phyloP scores from a whole-genome alignment of 2,329 filamentous ascomycete genomes.

The Fusarium decemcellulare region DNA sequence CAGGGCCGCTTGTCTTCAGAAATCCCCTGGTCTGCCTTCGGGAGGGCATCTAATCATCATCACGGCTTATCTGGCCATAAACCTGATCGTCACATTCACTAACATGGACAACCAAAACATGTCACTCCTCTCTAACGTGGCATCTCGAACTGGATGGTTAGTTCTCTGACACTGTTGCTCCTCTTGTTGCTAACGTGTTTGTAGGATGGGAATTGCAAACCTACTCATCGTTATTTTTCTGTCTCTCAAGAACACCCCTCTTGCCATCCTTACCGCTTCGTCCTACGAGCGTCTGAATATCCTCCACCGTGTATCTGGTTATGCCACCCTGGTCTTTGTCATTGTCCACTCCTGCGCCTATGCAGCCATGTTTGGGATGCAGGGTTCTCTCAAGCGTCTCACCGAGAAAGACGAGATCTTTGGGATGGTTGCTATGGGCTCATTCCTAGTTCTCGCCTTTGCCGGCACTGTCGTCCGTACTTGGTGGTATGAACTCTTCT shows the following conservation, averaged over 20 bases:
- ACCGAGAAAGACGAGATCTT: slow-evolving; percentile 57
- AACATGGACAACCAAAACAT: slow-evolving; percentile 52
- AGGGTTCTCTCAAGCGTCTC: slow-evolving; percentile 50
- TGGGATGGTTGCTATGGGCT: slow-evolving; percentile 63
- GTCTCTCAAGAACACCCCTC: slow-evolving; percentile 70
- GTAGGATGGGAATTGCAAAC: slow-evolving; percentile 61
- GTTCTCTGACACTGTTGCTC: slow-evolving; percentile 10
- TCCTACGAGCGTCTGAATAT: slow-evolving; percentile 73
- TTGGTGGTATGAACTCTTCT: slow-evolving; percentile 70
- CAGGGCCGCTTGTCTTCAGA: slow-evolving; percentile 47
- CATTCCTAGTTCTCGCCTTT: slow-evolving; percentile 60
- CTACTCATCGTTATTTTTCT: slow-evolving; percentile 67
- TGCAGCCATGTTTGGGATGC: slow-evolving; percentile 55
- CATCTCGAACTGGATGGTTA: slow-evolving; percentile 57
- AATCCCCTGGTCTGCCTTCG: slow-evolving; percentile 48
- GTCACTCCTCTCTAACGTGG: slow-evolving; percentile 51
- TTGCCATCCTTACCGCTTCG: slow-evolving; percentile 66
- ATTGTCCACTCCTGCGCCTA: slow-evolving; percentile 64
- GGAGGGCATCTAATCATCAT: slow-evolving; percentile 51
- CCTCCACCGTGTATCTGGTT: slow-evolving; percentile 68
- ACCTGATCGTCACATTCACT: slow-evolving; percentile 51
- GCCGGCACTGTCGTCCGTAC: slow-evolving; percentile 60
- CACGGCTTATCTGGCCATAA: slow-evolving; percentile 51
- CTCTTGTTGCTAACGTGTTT: background rate
- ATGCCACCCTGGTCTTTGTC: slow-evolving; percentile 61